Base-by-base conservation (phyloP, 345 rosid species). In the Salix udensis region DNA sequence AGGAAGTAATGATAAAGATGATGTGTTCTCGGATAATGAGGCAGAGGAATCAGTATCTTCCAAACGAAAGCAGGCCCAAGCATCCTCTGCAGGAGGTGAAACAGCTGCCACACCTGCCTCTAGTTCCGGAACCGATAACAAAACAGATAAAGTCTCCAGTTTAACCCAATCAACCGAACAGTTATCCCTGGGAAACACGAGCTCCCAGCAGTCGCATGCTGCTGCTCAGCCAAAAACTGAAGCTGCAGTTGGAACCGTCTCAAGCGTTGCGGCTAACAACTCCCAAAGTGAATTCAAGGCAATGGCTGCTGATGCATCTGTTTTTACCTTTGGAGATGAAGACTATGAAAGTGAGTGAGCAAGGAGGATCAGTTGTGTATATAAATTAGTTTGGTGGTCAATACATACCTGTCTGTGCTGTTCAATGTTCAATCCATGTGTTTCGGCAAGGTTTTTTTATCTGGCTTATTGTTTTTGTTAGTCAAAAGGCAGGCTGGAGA, bases 291-390 rank as follows among this genome's bases (percentile, higher is more conserved):
- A 91, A 76, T 88, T 95, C 72, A 93, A 91, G 73, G 91, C 90
- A 69, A 91, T 91, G 58, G 97, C 98, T 64, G 97, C 98, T 24
- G 98, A 91, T 70, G 93, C 96, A 19, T 95, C 94, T 1, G 97
- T 95, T 50, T 95, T 94, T 78, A 84, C 88, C 36, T 92, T 94
- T 39, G 98, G 97, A 67, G 95, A 94, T 6, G 97, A 94, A 68
- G 95, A 94, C 74, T 90, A 81, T 21, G 94, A 89, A 77, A 94
- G 97, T 46, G 97, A 91, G 16, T 88, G 77, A 90, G 36, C 13
- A 53, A 10, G 3, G 62, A 66, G 36, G 5, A 34, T 34, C 5
- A 34, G 5, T 34, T 36, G 37, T 80, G 79, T 76, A 72, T 72
- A 76, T 80, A 61, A 67, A 71, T 18, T 23, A 65, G 74, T 73